Evolutionary conservation across 208 protist species (phyloP).

Genomic region (Crithidia fasciculata): DNA sequence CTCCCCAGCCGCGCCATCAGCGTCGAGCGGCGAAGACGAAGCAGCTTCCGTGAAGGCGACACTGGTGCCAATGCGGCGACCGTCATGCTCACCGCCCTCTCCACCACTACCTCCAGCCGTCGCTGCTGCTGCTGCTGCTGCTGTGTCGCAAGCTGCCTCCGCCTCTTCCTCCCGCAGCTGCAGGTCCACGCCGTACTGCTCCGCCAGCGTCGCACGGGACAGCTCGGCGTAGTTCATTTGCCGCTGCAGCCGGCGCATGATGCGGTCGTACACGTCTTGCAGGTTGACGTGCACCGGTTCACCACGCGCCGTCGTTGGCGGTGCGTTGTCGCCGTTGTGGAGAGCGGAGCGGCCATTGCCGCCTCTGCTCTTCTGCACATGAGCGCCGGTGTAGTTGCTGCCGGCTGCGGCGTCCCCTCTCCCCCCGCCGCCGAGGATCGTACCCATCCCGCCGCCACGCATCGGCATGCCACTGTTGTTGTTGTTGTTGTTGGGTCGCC

Average conservation of each 20-base stretch:
- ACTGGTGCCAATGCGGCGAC: neutral
- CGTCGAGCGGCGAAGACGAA: neutral
- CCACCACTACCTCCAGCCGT: neutral
- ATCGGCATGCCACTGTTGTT: no score
- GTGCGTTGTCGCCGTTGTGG: neutral
- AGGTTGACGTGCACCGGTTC: slow-evolving; percentile 70
- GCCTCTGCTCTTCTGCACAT: no score
- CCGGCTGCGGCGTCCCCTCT: no score
- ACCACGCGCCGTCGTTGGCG: slow-evolving; percentile 6
- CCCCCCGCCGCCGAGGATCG: no score
- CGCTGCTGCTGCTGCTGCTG: neutral
- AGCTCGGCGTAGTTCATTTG: slow-evolving; percentile 84
- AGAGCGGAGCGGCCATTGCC: neutral
- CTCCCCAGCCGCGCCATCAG: neutral
- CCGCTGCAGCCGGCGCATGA: slow-evolving; percentile 86
- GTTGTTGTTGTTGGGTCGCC: slow-evolving; percentile 14
- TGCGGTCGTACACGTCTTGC: slow-evolving; percentile 76
- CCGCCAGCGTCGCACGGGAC: slow-evolving; percentile 44
- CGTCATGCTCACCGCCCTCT: slow-evolving; percentile 11
- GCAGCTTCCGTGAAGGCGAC: neutral
- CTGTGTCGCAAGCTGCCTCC: slow-evolving; percentile 1
- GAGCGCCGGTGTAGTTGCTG: no score
- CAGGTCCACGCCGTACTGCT: slow-evolving; percentile 71
- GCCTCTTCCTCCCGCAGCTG: slow-evolving; percentile 31
- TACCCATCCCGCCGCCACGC: no score